These are phyloP conservation scores for Xerophyta viscosa DNA, from an alignment of 106 monocot species.

Conservation along the genomic window DNA sequence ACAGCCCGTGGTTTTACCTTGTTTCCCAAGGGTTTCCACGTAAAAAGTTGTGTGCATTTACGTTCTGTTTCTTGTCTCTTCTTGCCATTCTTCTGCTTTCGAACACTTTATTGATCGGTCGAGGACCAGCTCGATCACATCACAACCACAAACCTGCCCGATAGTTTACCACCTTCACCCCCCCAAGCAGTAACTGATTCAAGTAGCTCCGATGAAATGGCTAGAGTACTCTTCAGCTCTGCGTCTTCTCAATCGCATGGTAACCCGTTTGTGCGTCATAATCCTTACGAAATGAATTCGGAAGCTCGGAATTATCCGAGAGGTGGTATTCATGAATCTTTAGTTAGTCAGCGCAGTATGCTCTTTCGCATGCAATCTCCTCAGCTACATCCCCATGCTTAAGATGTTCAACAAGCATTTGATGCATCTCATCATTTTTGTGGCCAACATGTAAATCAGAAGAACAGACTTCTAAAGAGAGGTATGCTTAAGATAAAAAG, in stretches of 20 bases:
- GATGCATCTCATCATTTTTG: too few relatives aligned
- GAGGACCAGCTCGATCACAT: too few relatives aligned
- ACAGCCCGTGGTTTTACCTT: too few relatives aligned
- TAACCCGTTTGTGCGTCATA: constrained; percentile 22
- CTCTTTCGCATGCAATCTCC: constrained; percentile 20
- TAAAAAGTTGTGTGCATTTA: too few relatives aligned
- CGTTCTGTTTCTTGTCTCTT: too few relatives aligned
- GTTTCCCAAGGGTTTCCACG: too few relatives aligned
- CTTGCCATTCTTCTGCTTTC: too few relatives aligned
- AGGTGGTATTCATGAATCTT: constrained; percentile 5
- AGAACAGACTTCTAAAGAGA: too few relatives aligned
- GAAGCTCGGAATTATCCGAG: constrained; percentile 19
- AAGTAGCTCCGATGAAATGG: constrained; percentile 19
- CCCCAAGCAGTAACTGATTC: constrained; percentile 24
- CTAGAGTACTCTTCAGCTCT: constrained; percentile 12
- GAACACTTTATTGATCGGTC: too few relatives aligned
- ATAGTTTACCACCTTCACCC: constrained; percentile 30
- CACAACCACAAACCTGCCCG: constrained; percentile 48
- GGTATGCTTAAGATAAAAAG: too few relatives aligned
- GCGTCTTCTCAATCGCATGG: neutral
- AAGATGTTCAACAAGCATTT: too few relatives aligned
- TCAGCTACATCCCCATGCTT: constrained; percentile 9
- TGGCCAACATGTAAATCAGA: too few relatives aligned
- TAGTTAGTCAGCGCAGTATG: constrained; percentile 16
- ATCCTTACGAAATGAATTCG: constrained; percentile 23